These are phyloP conservation scores for Aureobasidium sp. DNA, from an alignment of 2,329 filamentous ascomycete species.

Conservation along the genomic window DNA sequence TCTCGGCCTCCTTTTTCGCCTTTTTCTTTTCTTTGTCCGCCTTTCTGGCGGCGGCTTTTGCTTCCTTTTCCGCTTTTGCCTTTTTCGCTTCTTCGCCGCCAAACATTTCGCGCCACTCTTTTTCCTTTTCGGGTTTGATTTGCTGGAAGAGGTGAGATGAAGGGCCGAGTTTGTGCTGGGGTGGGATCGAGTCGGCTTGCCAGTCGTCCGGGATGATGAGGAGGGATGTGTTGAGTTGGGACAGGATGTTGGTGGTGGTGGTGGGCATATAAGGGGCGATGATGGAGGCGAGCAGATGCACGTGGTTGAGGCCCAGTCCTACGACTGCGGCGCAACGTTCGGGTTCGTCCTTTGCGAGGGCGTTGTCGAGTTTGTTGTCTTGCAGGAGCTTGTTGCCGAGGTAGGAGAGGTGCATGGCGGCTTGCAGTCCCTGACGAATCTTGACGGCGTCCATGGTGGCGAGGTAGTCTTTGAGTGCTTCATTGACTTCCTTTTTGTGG, in stretches of 20 bases:
- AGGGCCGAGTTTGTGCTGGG: constrained; percentile 75
- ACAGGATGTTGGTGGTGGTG: constrained; percentile 67
- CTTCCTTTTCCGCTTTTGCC: constrained; percentile 62
- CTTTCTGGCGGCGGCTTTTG: constrained; percentile 50
- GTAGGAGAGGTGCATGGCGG: constrained; percentile 60
- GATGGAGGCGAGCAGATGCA: constrained; percentile 72
- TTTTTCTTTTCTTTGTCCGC: constrained; percentile 59
- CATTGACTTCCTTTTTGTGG: constrained; percentile 57
- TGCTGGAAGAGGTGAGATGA: constrained; percentile 74
- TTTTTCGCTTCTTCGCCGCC: constrained; percentile 61
- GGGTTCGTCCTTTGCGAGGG: constrained; percentile 52
- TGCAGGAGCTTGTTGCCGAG: constrained; percentile 54
- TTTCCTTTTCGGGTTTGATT: constrained; percentile 74
- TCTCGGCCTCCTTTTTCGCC: constrained; percentile 57
- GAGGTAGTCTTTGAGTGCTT: constrained; percentile 59
- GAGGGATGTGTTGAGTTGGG: constrained; percentile 56
- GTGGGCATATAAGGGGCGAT: constrained; percentile 79
- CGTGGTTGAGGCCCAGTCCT: constrained; percentile 74
- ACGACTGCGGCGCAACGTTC: constrained; percentile 57
- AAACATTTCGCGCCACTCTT: constrained; percentile 74
- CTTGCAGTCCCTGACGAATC: constrained; percentile 59
- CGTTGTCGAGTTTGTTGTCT: constrained; percentile 55
- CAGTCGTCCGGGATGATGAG: constrained; percentile 48
- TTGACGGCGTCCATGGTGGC: constrained; percentile 63
- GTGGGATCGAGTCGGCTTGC: constrained; percentile 52